phyloP scores from a whole-genome alignment of 352 stramenopile species.

The Phytophthora syringae region DNA sequence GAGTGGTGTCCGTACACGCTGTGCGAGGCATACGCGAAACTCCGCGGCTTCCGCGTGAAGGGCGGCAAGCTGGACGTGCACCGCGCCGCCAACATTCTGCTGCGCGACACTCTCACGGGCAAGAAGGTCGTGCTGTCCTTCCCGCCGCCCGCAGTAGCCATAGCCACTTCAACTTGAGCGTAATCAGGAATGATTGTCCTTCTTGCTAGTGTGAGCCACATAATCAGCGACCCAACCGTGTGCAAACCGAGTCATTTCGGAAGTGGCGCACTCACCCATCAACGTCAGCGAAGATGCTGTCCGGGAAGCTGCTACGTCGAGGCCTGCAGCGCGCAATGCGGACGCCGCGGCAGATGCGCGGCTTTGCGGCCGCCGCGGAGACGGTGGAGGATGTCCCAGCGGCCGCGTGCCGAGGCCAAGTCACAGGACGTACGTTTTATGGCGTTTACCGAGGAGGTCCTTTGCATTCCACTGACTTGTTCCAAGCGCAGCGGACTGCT shows the following conservation, averaged over 20 bases:
- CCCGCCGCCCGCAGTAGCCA: conserved; percentile 43
- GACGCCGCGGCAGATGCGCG: conserved; percentile 15
- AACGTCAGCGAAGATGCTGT: conserved; percentile 21
- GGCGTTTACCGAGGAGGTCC: background rate
- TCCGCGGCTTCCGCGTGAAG: conserved; percentile 77
- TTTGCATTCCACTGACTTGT: conserved; percentile 5
- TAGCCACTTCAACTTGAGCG: too few species aligned
- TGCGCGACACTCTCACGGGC: conserved; percentile 82
- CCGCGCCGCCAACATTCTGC: conserved; percentile 70
- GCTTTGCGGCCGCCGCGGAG: conserved; percentile 31
- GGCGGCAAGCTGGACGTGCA: conserved; percentile 81
- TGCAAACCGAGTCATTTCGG: conserved; percentile 6
- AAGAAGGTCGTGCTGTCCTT: conserved; percentile 87
- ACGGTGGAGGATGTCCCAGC: conserved; percentile 36
- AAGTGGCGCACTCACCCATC: conserved; percentile 18
- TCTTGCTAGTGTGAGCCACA: conserved; percentile 17
- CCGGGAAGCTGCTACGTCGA: conserved; percentile 42
- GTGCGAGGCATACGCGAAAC: conserved; percentile 76
- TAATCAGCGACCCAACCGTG: too few species aligned
- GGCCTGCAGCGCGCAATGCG: conserved; percentile 30
- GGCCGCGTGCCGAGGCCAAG: conserved; percentile 10
- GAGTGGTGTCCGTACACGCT: conserved; percentile 82
- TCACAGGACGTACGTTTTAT: conserved; percentile 35
- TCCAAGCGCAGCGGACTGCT: conserved; percentile 54
- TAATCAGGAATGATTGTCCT: conserved; percentile 18